Conservation (phyloP, 495 filamentous ascomycete genomes). For the Rostrohypoxylon terebratum region DNA sequence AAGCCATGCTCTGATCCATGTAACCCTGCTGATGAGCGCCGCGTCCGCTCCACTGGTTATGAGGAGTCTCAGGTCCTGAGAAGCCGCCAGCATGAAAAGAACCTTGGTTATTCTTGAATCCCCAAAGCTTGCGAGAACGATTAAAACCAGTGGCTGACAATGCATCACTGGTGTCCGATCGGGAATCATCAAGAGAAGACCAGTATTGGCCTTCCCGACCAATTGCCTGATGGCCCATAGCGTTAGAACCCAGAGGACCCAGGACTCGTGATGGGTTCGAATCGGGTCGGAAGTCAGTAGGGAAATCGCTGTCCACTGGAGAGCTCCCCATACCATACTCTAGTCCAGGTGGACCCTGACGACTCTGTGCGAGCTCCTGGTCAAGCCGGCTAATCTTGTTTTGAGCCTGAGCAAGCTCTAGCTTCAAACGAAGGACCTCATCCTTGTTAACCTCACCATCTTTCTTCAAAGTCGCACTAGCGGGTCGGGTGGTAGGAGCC, state of each 20-base stretch:
- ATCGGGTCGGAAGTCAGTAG: constrained; percentile 34
- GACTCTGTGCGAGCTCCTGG: constrained; percentile 83
- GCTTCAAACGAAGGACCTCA: constrained; percentile 65
- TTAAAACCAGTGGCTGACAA: constrained; percentile 70
- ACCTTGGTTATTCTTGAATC: constrained; percentile 51
- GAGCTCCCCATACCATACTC: constrained; percentile 47
- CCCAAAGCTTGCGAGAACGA: constrained; percentile 74
- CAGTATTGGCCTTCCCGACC: constrained; percentile 69
- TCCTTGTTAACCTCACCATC: constrained; percentile 51
- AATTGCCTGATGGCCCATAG: constrained; percentile 62
- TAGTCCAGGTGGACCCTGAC: constrained; percentile 62
- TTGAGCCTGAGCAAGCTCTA: constrained; percentile 84
- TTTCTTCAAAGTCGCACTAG: constrained; percentile 57
- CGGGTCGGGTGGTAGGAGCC: constrained; percentile 57
- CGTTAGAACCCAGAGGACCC: constrained; percentile 60
- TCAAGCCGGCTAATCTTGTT: constrained; percentile 84
- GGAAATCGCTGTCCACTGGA: constrained; percentile 49
- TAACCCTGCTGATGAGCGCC: constrained; percentile 49
- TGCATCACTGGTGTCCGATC: constrained; percentile 72
- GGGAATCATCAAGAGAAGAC: constrained; percentile 72
- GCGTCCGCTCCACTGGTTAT: constrained; percentile 56
- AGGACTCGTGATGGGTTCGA: constrained; percentile 41
- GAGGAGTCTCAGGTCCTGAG: constrained; percentile 51
- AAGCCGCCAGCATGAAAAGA: constrained; percentile 52
- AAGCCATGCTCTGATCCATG: constrained; percentile 48